Evolutionary conservation across 1,284 basidiomycete genomes (phyloP).

Genomic region (Fomitopsis pinicola): DNA sequence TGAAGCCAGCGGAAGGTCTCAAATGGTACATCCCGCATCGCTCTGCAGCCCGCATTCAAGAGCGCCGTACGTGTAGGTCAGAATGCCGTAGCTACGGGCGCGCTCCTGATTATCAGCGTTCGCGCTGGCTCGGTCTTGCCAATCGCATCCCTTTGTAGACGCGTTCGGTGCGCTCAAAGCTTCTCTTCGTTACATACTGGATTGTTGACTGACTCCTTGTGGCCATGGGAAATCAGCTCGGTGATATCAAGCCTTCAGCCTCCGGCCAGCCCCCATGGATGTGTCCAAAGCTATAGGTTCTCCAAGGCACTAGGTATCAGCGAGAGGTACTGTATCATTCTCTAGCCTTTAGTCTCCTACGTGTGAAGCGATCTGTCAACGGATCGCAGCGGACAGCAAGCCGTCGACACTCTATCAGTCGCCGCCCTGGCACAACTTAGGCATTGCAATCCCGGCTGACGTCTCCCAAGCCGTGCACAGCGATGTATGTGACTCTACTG

Average conservation of each 20-base stretch:
- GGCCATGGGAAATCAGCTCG: not conserved
- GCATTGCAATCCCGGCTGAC: not conserved
- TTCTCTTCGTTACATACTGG: not conserved
- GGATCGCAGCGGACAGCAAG: not conserved
- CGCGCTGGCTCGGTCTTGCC: not conserved
- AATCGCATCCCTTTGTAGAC: not conserved
- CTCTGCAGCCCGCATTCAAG: not conserved
- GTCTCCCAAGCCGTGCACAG: not conserved
- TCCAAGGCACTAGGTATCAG: not conserved
- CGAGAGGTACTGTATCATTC: not conserved
- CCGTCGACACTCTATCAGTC: not conserved
- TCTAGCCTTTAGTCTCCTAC: not conserved
- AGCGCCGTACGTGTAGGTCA: not conserved
- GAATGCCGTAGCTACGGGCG: not conserved
- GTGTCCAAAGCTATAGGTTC: not conserved
- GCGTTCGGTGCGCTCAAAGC: not conserved
- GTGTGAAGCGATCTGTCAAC: constrained; percentile 1
- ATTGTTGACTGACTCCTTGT: not conserved
- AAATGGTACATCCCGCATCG: not conserved
- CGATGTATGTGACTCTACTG: not conserved
- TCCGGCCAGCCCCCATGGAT: not conserved
- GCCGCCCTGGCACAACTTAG: not conserved
- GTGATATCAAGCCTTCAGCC: not conserved
- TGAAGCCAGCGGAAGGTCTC: not conserved
- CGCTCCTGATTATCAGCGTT: not conserved